A percentile compares a stretch with the other conserved stretches of the same genome.
Conservation (phyloP, 257 asterid species). For the Ballota nigra region DNA sequence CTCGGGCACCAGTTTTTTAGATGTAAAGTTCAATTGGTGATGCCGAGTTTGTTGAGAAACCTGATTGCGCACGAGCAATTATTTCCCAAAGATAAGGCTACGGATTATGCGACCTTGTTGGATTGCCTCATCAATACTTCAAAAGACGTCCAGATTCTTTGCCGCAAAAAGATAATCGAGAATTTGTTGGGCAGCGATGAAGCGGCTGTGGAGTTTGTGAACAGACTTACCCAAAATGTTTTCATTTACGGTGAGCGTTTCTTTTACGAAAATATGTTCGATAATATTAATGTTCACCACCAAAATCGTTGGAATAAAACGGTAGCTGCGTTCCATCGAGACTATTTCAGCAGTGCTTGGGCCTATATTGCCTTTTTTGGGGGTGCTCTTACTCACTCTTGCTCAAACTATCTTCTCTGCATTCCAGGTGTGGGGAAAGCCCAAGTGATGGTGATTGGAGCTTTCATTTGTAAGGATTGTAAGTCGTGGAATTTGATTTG, state of each 20-base stretch:
- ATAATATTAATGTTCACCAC: conserved; percentile 10
- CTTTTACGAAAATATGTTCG: conserved; percentile 1
- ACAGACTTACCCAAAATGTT: conserved; percentile 21
- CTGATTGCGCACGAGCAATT: conserved; percentile 16
- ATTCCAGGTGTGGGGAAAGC: background rate
- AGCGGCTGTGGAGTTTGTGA: conserved; percentile 19
- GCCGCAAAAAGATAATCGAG: background rate
- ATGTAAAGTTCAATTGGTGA: background rate
- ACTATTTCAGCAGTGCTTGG: conserved; percentile 34
- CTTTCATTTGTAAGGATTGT: no score
- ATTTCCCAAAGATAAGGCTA: background rate
- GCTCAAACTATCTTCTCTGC: conserved; percentile 20
- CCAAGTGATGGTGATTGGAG: no score
- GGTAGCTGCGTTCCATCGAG: conserved; percentile 23
- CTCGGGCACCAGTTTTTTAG: background rate
- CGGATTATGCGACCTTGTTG: background rate
- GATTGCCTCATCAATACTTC: conserved; percentile 5
- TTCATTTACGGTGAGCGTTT: background rate
- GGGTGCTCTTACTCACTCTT: conserved; percentile 29
- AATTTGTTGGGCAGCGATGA: conserved; percentile 4
- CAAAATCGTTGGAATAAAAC: background rate
- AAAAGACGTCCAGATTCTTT: background rate
- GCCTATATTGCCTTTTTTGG: conserved; percentile 25
- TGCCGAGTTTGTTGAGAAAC: conserved; percentile 11
- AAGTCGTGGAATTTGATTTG: no score